Percentiles rank a stretch among this genome's conserved stretches.
Conservation (phyloP, 345 rosid species). For the Gossypium herbaceum region DNA sequence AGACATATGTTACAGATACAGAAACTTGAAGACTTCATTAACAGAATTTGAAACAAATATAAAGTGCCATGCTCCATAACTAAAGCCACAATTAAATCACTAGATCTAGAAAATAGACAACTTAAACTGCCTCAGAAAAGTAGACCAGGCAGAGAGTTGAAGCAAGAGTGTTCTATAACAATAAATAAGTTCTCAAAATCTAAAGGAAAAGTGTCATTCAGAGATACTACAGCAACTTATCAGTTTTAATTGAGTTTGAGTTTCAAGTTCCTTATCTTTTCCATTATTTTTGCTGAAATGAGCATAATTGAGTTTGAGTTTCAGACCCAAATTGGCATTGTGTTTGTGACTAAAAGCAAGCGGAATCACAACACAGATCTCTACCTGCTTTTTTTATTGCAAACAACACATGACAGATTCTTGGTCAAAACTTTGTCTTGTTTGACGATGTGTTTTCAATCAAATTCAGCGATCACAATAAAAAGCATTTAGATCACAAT, state of each 20-base stretch:
- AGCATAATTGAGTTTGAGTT: not conserved
- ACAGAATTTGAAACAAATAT: not conserved
- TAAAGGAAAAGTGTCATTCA: not conserved
- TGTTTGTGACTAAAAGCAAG: not conserved
- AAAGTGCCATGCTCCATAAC: not conserved
- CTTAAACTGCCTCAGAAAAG: not conserved
- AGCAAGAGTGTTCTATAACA: not conserved
- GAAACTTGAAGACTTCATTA: not conserved
- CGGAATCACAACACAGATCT: not conserved
- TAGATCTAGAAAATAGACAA: not conserved
- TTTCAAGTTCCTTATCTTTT: not conserved
- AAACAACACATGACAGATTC: not conserved
- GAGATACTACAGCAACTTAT: not conserved
- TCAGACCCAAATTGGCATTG: not conserved
- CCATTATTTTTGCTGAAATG: not conserved
- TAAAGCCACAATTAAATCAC: not conserved
- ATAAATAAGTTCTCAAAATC: not conserved
- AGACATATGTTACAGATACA: not conserved
- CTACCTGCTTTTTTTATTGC: not conserved
- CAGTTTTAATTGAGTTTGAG: not conserved
- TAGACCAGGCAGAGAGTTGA: not conserved
- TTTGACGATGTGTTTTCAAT: not conserved
- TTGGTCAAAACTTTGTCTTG: not conserved
- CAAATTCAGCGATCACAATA: not conserved
- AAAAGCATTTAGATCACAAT: not conserved